phyloP scores from a whole-genome alignment of 768 basidiomycete species.

The Leccinellum albellum region DNA sequence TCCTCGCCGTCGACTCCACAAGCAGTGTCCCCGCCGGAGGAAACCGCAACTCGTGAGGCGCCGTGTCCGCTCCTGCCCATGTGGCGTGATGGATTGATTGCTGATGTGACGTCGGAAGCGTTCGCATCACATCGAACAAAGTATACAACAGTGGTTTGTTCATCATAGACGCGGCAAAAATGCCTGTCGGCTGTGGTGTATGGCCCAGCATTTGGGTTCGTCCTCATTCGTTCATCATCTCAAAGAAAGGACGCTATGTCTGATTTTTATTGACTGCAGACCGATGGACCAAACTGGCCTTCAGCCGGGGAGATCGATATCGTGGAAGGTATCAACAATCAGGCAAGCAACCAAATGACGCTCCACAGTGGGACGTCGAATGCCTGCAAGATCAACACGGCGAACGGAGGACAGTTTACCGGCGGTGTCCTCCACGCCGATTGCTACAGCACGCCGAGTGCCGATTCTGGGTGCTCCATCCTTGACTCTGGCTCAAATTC shows the following conservation, averaged over 20 bases:
- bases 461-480: constrained; percentile 51
- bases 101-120: constrained; percentile 32
- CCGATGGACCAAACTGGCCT: constrained; percentile 54
- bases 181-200: constrained; percentile 66
- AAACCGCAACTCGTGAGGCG: constrained; percentile 48
- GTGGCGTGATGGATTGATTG: not conserved
- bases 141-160: constrained; percentile 61
- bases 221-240: constrained; percentile 7
- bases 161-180: constrained; percentile 63
- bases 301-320: constrained; percentile 64
- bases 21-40: constrained; percentile 44
- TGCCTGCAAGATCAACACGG: constrained; percentile 19
- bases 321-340: constrained; percentile 65
- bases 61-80: not conserved
- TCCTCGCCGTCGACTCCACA: constrained; percentile 59
- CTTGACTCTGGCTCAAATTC: constrained; percentile 34
- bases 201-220: constrained; percentile 57
- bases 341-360: constrained; percentile 57
- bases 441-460: constrained; percentile 38
- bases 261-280: constrained; percentile 17
- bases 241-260: not conserved
- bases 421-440: constrained; percentile 19
- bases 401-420: constrained; percentile 23
- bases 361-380: constrained; percentile 54
- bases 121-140: constrained; percentile 64